A percentile compares a stretch with the other conserved stretches of the same genome.
phyloP scores from a whole-genome alignment of 1,139 yeast genomes.

The Blastobotrys aristatus region DNA sequence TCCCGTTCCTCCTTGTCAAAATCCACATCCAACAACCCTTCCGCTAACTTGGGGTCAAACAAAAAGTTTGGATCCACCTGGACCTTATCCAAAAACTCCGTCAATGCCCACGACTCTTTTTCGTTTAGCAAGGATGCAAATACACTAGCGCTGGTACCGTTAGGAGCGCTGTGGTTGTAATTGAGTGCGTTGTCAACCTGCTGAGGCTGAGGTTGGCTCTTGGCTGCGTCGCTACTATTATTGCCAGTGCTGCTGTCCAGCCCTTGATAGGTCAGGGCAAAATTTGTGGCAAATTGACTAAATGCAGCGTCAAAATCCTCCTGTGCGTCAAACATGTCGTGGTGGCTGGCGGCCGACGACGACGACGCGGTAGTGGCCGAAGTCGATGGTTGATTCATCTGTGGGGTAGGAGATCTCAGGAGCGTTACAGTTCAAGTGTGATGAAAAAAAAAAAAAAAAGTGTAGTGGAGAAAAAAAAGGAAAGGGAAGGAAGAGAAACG shows the following conservation, averaged over 20 bases:
- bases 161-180: neutral
- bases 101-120: slow-evolving; percentile 35
- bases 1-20: slow-evolving; percentile 19
- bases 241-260: neutral
- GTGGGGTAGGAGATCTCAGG: neutral
- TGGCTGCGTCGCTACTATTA: neutral
- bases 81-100: slow-evolving; percentile 36
- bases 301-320: slow-evolving; percentile 16
- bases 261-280: slow-evolving; percentile 8
- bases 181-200: neutral
- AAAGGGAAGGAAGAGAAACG: neutral
- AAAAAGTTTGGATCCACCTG: slow-evolving; percentile 35
- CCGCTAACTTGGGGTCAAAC: slow-evolving; percentile 32
- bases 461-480: neutral
- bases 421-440: too few species aligned
- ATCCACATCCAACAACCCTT: slow-evolving; percentile 21
- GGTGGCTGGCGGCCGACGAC: too few species aligned
- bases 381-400: neutral
- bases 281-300: slow-evolving; percentile 9
- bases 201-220: neutral
- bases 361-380: neutral
- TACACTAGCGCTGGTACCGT: slow-evolving; percentile 9
- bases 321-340: slow-evolving; percentile 12
- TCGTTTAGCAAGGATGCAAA: slow-evolving; percentile 32
- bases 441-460: neutral